Percentiles rank a stretch among this genome's conserved stretches.
Evolutionary conservation across 139 green algal genomes (phyloP).

Genomic region (Astrephomene gubernaculifera): DNA sequence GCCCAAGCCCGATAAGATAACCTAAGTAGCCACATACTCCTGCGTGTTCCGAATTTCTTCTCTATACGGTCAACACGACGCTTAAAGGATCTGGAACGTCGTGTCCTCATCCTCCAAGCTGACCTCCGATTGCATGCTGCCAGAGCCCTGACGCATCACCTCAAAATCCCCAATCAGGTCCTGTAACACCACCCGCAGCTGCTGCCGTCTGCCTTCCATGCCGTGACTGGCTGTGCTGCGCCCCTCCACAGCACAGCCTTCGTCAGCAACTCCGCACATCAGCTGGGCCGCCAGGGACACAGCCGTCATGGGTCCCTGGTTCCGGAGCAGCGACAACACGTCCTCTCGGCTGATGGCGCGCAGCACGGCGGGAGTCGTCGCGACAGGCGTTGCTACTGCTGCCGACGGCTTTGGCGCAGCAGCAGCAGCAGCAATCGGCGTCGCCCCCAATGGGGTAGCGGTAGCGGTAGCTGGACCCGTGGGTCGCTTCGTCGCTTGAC

Average conservation of each 20-base stretch:
- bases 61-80: no score
- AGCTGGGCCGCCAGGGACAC: neutral
- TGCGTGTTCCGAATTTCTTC: no score
- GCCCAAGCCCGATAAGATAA: no score
- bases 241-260: no score
- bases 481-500: neutral
- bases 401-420: neutral
- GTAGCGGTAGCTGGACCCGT: neutral
- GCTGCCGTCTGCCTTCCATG: neutral
- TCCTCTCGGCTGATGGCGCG: neutral
- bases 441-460: neutral
- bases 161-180: slow-evolving; percentile 34
- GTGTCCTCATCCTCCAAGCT: neutral
- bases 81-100: slow-evolving; percentile 36
- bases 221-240: no score
- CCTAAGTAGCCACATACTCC: no score
- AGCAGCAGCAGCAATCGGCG: neutral
- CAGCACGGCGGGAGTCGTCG: no score
- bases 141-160: neutral
- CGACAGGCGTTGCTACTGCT: neutral
- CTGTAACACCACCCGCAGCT: neutral
- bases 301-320: neutral
- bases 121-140: slow-evolving; percentile 5
- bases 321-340: neutral
- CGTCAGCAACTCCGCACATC: neutral